phyloP scores from a whole-genome alignment of 2,329 filamentous ascomycete species.

The Monilinia aucupariae region DNA sequence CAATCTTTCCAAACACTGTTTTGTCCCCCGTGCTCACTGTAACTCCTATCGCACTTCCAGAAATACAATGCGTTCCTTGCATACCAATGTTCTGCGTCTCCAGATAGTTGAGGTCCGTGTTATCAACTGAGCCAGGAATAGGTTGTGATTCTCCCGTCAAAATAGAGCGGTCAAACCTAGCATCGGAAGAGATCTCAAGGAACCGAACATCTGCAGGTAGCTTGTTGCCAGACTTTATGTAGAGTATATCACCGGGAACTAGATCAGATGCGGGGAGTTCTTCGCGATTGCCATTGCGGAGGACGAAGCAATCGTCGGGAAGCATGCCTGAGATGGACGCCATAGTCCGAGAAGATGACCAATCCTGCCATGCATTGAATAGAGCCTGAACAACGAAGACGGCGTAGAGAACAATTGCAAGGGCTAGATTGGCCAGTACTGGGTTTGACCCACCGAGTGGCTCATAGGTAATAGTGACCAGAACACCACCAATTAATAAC shows the following conservation, averaged over 20 bases:
- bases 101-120: slow-evolving; percentile 66
- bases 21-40: slow-evolving; percentile 66
- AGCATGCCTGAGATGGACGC: slow-evolving; percentile 72
- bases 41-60: slow-evolving; percentile 60
- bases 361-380: slow-evolving; percentile 68
- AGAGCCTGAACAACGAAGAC: slow-evolving; percentile 64
- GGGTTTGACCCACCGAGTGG: slow-evolving; percentile 63
- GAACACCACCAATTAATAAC: slow-evolving; percentile 58
- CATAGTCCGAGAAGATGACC: slow-evolving; percentile 70
- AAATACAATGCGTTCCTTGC: slow-evolving; percentile 71
- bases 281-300: slow-evolving; percentile 51
- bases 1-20: slow-evolving; percentile 71
- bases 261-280: slow-evolving; percentile 51
- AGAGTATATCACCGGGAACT: slow-evolving; percentile 65
- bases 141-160: slow-evolving; percentile 66
- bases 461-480: slow-evolving; percentile 71
- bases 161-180: slow-evolving; percentile 68
- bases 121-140: slow-evolving; percentile 55
- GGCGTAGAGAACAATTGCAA: slow-evolving; percentile 64
- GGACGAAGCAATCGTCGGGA: slow-evolving; percentile 60
- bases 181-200: slow-evolving; percentile 60
- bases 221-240: slow-evolving; percentile 65
- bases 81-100: slow-evolving; percentile 71
- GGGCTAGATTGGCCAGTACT: slow-evolving; percentile 60
- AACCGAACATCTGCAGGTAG: slow-evolving; percentile 69